A percentile compares a stretch with the other conserved stretches of the same genome.
Evolutionary conservation across 1,139 yeast species (phyloP).

Genomic region (Nakaseomyces nivariensis): DNA sequence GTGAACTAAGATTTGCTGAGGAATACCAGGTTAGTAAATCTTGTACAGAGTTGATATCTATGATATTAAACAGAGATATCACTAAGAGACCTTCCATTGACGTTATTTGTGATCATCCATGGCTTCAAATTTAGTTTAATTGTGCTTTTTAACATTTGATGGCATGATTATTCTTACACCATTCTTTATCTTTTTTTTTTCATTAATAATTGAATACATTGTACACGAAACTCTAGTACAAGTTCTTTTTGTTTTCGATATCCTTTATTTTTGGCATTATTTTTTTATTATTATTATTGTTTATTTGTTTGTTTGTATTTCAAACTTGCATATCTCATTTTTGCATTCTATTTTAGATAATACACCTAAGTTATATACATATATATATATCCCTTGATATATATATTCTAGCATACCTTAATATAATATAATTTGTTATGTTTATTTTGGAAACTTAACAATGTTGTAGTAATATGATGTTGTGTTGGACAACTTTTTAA

Average conservation of each 20-base stretch:
- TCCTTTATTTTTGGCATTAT: no score
- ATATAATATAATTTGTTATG: background rate
- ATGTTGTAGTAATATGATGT: no score
- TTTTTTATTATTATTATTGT: background rate
- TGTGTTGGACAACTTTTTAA: no score
- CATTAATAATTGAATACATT: no score
- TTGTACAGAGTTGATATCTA: slow-evolving; percentile 49
- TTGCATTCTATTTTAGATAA: background rate
- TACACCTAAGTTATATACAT: background rate
- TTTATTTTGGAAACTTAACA: no score
- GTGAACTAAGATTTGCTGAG: slow-evolving; percentile 61
- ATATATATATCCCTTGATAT: no score
- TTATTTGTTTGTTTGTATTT: background rate
- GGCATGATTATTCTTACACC: background rate
- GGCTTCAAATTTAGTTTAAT: slow-evolving; percentile 38
- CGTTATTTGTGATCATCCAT: slow-evolving; percentile 54
- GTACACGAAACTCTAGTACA: no score
- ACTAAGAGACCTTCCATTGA: slow-evolving; percentile 61
- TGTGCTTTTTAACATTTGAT: background rate
- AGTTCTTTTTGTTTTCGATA: no score
- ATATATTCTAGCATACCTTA: background rate
- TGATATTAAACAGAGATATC: slow-evolving; percentile 57
- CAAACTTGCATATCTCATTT: background rate
- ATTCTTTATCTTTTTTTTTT: background rate
- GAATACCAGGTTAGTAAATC: slow-evolving; percentile 41